phyloP scores from a whole-genome alignment of 2,329 filamentous ascomycete species.

The Talaromyces verruculosus region DNA sequence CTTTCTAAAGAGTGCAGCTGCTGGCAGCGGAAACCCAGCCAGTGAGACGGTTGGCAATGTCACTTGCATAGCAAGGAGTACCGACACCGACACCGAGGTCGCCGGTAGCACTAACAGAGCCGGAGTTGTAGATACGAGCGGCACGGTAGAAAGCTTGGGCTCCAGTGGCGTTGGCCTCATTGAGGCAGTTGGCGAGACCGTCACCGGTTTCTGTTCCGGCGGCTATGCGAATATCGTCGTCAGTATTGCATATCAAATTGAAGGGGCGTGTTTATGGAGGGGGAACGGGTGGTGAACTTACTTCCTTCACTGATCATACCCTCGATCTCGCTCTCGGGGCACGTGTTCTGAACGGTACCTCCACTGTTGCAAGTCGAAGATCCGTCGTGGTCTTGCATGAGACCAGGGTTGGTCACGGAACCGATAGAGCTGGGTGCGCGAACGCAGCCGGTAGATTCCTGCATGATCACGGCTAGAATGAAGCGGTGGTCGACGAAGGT shows the following conservation, averaged over 20 bases:
- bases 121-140: conserved; percentile 40
- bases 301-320: conserved; percentile 44
- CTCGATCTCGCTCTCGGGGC: conserved; percentile 30
- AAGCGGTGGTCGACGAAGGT: conserved; percentile 33
- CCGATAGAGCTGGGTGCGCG: conserved; percentile 27
- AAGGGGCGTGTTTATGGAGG: neutral
- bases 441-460: conserved; percentile 34
- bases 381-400: conserved; percentile 44
- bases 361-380: conserved; percentile 38
- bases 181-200: conserved; percentile 38
- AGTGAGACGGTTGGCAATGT: conserved; percentile 52
- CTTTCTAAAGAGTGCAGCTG: conserved; percentile 10
- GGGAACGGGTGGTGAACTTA: neutral
- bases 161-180: conserved; percentile 28
- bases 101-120: conserved; percentile 28
- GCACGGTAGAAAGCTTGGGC: conserved; percentile 26
- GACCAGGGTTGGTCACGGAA: conserved; percentile 25
- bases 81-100: conserved; percentile 40
- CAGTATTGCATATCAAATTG: neutral
- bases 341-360: conserved; percentile 28
- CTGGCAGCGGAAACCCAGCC: conserved; percentile 38
- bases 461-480: conserved; percentile 37
- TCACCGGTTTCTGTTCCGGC: conserved; percentile 37
- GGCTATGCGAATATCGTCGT: neutral
- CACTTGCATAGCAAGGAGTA: conserved; percentile 52